phyloP scores from a whole-genome alignment of 441 rosid species.

The Euphorbia neoarborescens region DNA sequence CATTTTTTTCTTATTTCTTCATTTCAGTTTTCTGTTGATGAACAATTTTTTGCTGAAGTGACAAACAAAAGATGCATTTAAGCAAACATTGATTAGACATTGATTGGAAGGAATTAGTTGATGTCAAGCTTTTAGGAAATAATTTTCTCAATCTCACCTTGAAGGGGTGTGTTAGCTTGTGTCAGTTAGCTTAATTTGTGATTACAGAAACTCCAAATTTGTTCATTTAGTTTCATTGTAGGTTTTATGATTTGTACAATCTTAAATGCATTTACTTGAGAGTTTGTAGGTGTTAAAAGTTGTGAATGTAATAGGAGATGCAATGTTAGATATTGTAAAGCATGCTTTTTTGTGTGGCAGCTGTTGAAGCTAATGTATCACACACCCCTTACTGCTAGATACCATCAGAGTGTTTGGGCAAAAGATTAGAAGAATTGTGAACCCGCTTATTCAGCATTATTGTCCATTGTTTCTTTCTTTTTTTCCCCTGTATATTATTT shows the following conservation, averaged over 20 bases:
- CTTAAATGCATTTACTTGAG: neutral
- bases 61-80: too few relatives aligned
- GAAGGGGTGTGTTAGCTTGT: neutral
- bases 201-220: neutral
- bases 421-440: constrained; percentile 57
- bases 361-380: constrained; percentile 93
- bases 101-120: too few relatives aligned
- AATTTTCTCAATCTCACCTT: neutral
- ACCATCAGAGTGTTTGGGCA: constrained; percentile 88
- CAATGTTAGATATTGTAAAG: neutral
- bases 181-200: neutral
- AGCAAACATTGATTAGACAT: too few relatives aligned
- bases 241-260: neutral
- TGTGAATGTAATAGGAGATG: neutral
- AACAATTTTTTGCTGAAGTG: too few relatives aligned
- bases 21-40: too few relatives aligned
- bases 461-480: constrained; percentile 87
- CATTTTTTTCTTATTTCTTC: too few relatives aligned
- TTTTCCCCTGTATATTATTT: too few relatives aligned
- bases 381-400: constrained; percentile 76
- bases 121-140: neutral
- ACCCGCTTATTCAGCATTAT: constrained; percentile 52
- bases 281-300: neutral
- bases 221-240: too few relatives aligned
- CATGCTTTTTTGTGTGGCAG: constrained; percentile 29